Conservation (phyloP, 768 basidiomycete genomes). For the Tricholomella constricta region DNA sequence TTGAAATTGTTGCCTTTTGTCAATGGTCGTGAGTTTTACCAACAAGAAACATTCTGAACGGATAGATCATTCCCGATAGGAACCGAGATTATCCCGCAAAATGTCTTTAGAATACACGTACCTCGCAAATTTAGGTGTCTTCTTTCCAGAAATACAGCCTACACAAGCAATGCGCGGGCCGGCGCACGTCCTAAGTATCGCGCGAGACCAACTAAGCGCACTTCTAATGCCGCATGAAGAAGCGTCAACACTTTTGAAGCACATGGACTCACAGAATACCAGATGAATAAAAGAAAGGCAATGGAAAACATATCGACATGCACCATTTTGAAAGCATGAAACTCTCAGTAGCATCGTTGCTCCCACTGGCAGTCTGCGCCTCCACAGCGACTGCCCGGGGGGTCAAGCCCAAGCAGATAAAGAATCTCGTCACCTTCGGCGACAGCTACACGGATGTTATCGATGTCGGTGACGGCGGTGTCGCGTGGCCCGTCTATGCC, state of each 20-base stretch:
- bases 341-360: not conserved
- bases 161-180: not conserved
- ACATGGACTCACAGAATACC: not conserved
- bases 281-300: not conserved
- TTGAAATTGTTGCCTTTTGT: too few relatives aligned
- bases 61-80: too few relatives aligned
- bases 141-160: not conserved
- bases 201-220: too few relatives aligned
- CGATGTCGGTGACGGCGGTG: conserved; percentile 41
- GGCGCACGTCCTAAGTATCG: not conserved
- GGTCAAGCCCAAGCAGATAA: conserved; percentile 48
- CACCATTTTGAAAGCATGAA: not conserved
- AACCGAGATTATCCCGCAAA: too few relatives aligned
- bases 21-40: too few relatives aligned
- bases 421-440: conserved; percentile 67
- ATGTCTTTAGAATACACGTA: too few relatives aligned
- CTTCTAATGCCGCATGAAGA: not conserved
- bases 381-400: conserved; percentile 18
- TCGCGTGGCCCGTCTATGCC: conserved; percentile 63
- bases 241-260: not conserved
- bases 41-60: too few relatives aligned
- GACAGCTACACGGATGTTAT: conserved; percentile 66
- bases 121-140: not conserved
- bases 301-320: not conserved
- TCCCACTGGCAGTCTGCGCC: not conserved